Percentiles rank a stretch among this genome's conserved stretches.
Evolutionary conservation across 2,329 filamentous ascomycete genomes (phyloP).

Genomic region (Cordyceps militaris): DNA sequence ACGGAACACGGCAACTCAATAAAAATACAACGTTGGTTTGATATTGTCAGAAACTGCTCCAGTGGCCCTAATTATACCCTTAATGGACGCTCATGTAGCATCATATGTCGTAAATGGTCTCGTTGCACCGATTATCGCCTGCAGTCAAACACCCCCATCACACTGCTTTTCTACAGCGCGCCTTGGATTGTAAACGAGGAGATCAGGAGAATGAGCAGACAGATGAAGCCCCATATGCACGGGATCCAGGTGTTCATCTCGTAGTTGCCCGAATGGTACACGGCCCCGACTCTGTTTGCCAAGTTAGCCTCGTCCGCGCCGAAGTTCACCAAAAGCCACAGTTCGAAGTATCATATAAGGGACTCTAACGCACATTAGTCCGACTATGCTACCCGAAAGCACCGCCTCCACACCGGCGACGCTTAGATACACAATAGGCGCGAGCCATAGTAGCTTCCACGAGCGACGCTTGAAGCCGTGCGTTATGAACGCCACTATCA

Average conservation of each 20-base stretch:
- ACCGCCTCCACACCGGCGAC: constrained; percentile 71
- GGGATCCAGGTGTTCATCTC: constrained; percentile 94
- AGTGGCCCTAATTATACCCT: no score
- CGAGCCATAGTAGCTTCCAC: constrained; percentile 61
- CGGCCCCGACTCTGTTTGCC: constrained; percentile 59
- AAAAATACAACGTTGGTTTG: no score
- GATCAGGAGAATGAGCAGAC: constrained; percentile 72
- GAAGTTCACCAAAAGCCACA: not conserved
- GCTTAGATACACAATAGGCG: constrained; percentile 63
- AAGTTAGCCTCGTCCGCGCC: constrained; percentile 14
- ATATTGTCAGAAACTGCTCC: no score
- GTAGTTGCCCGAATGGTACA: constrained; percentile 77
- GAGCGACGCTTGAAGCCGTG: constrained; percentile 53
- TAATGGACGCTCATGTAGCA: not conserved
- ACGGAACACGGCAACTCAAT: no score
- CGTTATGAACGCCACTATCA: constrained; percentile 63
- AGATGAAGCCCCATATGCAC: constrained; percentile 80
- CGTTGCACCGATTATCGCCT: not conserved
- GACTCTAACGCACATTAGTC: constrained; percentile 57
- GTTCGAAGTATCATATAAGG: not conserved
- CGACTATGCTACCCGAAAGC: constrained; percentile 73
- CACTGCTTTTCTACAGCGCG: constrained; percentile 51
- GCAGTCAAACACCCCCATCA: not conserved
- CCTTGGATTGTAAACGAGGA: constrained; percentile 93
- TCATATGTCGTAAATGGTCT: not conserved